phyloP scores from a whole-genome alignment of 805 yeast genomes.

The Grigorovia humatica region DNA sequence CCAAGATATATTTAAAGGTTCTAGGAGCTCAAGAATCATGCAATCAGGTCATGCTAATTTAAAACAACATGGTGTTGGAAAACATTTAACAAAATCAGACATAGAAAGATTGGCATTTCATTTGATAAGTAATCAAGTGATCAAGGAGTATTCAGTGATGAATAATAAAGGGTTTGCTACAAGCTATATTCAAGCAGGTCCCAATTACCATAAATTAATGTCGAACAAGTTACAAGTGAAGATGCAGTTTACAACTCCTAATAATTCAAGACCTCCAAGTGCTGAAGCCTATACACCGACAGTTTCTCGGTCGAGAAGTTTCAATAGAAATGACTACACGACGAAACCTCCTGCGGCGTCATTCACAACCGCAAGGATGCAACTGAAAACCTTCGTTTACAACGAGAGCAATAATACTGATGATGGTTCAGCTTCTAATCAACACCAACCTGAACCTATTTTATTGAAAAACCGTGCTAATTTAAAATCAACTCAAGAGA shows the following conservation, averaged over 20 bases:
- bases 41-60: conserved; percentile 51
- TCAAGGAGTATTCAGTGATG: conserved; percentile 64
- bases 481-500: conserved; percentile 16
- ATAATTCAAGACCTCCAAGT: conserved; percentile 12
- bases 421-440: neutral
- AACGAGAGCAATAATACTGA: neutral
- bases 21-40: conserved; percentile 50
- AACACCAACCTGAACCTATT: conserved; percentile 8
- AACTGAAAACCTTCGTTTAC: conserved; percentile 7
- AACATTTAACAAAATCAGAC: conserved; percentile 48
- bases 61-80: conserved; percentile 63
- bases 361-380: conserved; percentile 10
- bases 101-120: conserved; percentile 78
- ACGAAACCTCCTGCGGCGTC: neutral
- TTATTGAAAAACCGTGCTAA: conserved; percentile 7
- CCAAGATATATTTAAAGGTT: conserved; percentile 76
- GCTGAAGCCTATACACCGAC: conserved; percentile 1
- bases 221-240: conserved; percentile 34
- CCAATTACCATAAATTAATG: conserved; percentile 39
- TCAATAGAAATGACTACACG: neutral
- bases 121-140: conserved; percentile 51
- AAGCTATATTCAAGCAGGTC: conserved; percentile 60
- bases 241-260: conserved; percentile 38
- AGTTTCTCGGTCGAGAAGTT: neutral
- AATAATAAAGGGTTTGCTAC: conserved; percentile 74